Base-by-base conservation (phyloP, 1,284 basidiomycete species). In the Lignosus rhinocerotis region DNA sequence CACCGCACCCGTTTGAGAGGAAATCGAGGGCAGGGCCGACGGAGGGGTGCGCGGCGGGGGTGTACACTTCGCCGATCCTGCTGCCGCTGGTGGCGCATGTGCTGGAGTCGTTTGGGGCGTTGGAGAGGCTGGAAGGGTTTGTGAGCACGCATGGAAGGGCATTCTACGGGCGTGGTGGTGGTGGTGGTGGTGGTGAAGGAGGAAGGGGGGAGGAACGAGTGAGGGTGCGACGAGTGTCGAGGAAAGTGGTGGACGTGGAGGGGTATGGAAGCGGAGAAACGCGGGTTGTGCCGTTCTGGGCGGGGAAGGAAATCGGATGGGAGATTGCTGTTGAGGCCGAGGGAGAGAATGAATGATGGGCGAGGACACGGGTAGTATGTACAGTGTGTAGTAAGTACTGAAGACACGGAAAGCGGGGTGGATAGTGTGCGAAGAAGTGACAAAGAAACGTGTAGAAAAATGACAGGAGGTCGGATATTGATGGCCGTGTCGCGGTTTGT, bases 251-350 rank as follows among this genome's bases (percentile, higher is more conserved):
- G 1, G 79, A 84, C 52, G 79, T 80, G 39, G 72, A 73, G 51
- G 63, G 63, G 9, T 64, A 32, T 88, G 86, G 69, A 70, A 71
- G 42, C 66, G 79, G 33, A 81, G 78, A 25, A 80, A 81, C 25
- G 78, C 85, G 79, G 57, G 86, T 98, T 1, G 84, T 93, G 25
- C 93, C 96, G 2, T 99, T 99, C 78, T 94, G 92, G 92, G 88
- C 92, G 2, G 96, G 95, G 21, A 91, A 88, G 73, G 76, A 82
- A 62, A 76, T 99, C 33, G 79, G 79, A 16, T 99, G 96, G 96
- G 83, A 88, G 75, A n/a, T n/a, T n/a, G n/a, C 88, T 98, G 66
- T 80, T 73, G 21, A 63, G 33, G 39, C 39, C 7, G 12, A 31
- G 42, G 33, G 38, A 25, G 19, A 10, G 8, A 10, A 11, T 21